Evolutionary conservation across 192 early-diverging fungal genomes (phyloP), one percentile per base, ranked within the genome.

Genomic region (Phycomyces blakesleeanus): DNA sequence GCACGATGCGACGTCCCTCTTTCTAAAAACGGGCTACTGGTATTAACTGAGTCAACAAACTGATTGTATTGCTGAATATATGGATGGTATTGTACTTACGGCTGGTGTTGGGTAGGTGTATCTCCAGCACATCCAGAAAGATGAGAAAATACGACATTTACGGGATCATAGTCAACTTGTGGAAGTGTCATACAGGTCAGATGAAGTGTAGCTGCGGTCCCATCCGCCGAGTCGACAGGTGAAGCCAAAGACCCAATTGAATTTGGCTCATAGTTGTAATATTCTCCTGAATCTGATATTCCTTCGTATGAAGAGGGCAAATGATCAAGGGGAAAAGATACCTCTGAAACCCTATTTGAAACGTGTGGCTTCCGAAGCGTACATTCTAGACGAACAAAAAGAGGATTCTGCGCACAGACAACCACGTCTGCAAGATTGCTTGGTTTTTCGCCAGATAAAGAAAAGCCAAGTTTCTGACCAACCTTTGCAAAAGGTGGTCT

Each of bases 351-450:
- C 24, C 78, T 83, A 15, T 54, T 27, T 24, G 59, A 25, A 20
- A 59, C 67, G 0, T 61, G 21, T 0, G 78, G 77, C 51, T 89
- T 90, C 52, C 74, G 64, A 42, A 92, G 85, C 8, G 76, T 81
- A 57, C 81, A 87, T 63, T 92, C 89, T 0, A 87, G 65, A 40
- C 83, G 76, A 5, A 92, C 63, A 56, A 91, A 88, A 0, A 92
- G 72, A 3, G 91, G 91, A 22, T 81, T 78, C 26, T 89, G 83
- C 7, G 89, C 86, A 59, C 79, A 86, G 14, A 79, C 76, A 39
- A 81, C 77, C 42, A 79, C 67, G 38, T 80, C 78, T 10, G 71
- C 61, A 16, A 84, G 57, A 47, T 63, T 65, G 27, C 56, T 64
- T 2, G 71, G 62, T 64, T 72, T 68, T 42, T 78, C 72, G 15